Percentiles rank a stretch among this genome's conserved stretches.
These are phyloP conservation scores for Globisporangium mamillatum DNA, from an alignment of 352 stramenopile species.

Conservation along the genomic window DNA sequence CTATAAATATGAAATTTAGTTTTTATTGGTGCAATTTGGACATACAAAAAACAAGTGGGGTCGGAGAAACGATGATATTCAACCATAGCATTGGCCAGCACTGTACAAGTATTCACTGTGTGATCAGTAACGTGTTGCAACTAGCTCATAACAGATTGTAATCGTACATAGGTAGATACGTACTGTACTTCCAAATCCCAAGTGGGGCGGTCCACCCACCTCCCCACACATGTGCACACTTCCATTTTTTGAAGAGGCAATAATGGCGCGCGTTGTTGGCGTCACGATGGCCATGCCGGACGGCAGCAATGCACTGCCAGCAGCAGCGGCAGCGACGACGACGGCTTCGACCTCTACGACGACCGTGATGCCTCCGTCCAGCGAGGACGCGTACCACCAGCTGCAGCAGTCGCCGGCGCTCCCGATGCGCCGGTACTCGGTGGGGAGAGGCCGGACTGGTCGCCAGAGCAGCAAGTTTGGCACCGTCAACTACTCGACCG, in stretches of 20 bases:
- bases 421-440: conserved; percentile 7
- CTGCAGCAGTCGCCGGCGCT: not conserved
- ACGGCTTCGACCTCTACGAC: not conserved
- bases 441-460: conserved; percentile 12
- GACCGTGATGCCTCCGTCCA: no score
- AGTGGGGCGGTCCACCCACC: conserved; percentile 12
- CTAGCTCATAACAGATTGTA: no score
- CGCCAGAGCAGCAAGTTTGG: conserved; percentile 60
- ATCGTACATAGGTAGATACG: no score
- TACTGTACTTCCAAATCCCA: not conserved
- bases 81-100: no score
- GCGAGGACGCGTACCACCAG: not conserved
- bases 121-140: no score
- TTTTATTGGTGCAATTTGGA: no score
- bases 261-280: not conserved
- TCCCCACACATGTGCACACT: not conserved
- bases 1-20: no score
- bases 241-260: conserved; percentile 6
- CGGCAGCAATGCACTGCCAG: not conserved
- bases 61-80: no score
- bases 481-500: conserved; percentile 64
- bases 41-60: no score
- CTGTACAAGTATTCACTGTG: no score
- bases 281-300: not conserved
- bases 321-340: not conserved